Conservation (phyloP, 2,329 filamentous ascomycete species). For the Colletotrichum neosansevieriae region DNA sequence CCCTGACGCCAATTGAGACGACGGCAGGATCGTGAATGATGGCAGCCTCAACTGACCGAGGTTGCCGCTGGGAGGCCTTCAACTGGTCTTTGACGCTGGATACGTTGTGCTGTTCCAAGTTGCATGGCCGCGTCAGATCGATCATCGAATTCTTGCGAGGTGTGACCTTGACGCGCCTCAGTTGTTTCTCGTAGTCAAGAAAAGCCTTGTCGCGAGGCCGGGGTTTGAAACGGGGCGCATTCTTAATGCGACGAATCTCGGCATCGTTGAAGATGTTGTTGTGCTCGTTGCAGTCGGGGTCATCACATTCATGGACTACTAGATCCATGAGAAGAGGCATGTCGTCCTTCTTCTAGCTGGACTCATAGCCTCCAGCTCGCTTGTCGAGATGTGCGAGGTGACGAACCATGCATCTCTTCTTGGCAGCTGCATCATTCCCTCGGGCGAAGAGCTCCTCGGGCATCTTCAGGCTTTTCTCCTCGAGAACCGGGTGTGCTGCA, state of each 20-base stretch:
- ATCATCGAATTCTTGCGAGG: slow-evolving; percentile 34
- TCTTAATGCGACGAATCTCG: slow-evolving; percentile 34
- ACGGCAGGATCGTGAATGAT: slow-evolving; percentile 30
- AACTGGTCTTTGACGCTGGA: neutral
- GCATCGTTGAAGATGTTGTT: slow-evolving; percentile 24
- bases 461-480: neutral
- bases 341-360: slow-evolving; percentile 26
- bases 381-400: neutral
- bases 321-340: slow-evolving; percentile 29
- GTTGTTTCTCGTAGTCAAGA: slow-evolving; percentile 22
- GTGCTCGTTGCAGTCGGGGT: slow-evolving; percentile 19
- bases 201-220: neutral
- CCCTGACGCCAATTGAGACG: neutral
- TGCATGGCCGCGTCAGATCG: slow-evolving; percentile 3
- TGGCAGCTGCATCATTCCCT: neutral
- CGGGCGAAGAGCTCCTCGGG: neutral
- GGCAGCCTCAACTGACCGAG: neutral
- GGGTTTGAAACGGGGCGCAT: slow-evolving; percentile 28
- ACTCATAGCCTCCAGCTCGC: neutral
- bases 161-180: neutral
- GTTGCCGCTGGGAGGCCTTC: neutral
- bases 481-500: slow-evolving; percentile 7
- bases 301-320: slow-evolving; percentile 24
- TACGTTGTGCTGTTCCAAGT: neutral
- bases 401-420: slow-evolving; percentile 1